Conservation (phyloP, 2,329 filamentous ascomycete species). For the Cytospora piceae region DNA sequence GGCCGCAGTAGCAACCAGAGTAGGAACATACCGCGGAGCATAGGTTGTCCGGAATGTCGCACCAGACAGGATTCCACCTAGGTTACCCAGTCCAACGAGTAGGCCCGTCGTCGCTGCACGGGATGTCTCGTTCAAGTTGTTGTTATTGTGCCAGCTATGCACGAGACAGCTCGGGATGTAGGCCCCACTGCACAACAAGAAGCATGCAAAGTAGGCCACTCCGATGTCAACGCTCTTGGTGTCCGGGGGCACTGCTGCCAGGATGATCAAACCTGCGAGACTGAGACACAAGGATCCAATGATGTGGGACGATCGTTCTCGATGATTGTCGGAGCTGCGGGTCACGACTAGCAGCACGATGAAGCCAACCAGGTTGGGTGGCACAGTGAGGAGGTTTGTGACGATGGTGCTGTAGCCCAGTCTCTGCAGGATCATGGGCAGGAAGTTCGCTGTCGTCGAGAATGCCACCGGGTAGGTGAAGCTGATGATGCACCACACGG, state of each 20-base stretch:
- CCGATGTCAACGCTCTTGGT: conserved; percentile 43
- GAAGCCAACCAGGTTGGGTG: conserved; percentile 52
- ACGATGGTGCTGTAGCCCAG: conserved; percentile 49
- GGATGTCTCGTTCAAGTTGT: conserved; percentile 53
- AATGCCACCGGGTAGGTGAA: conserved; percentile 55
- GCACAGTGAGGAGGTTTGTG: conserved; percentile 53
- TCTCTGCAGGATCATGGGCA: conserved; percentile 50
- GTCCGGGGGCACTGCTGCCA: conserved; percentile 45
- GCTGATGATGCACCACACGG: conserved; percentile 48
- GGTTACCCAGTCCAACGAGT: conserved; percentile 52
- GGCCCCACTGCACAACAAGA: conserved; percentile 49
- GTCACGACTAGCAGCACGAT: conserved; percentile 49
- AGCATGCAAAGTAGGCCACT: conserved; percentile 55
- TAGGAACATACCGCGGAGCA: conserved; percentile 53
- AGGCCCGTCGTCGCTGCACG: conserved; percentile 53
- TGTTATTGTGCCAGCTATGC: conserved; percentile 57
- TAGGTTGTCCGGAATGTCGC: conserved; percentile 52
- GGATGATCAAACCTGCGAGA: conserved; percentile 48
- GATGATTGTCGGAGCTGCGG: conserved; percentile 48
- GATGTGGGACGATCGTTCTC: conserved; percentile 52
- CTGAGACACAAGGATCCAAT: conserved; percentile 43
- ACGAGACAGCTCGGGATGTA: conserved; percentile 53
- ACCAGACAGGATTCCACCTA: conserved; percentile 50
- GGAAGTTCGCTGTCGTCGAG: conserved; percentile 47
- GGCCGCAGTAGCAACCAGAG: conserved; percentile 45